Evolutionary conservation across 306 rosid species (phyloP).

Genomic region (Prosopis cineraria): DNA sequence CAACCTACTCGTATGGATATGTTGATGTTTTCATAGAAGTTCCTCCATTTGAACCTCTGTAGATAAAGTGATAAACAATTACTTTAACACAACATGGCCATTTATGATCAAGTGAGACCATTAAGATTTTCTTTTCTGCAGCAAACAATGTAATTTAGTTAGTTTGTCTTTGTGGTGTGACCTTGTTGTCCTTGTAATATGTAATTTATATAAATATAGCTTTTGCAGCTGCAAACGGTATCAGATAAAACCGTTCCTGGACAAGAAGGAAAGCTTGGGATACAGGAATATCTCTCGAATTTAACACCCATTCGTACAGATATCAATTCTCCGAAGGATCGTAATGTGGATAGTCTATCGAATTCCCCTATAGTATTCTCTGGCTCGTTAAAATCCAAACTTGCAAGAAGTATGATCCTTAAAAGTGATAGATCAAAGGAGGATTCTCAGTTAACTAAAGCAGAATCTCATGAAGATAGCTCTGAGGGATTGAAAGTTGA

Average conservation of each 20-base stretch:
- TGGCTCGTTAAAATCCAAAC: slow-evolving; percentile 52
- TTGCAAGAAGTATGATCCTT: slow-evolving; percentile 43
- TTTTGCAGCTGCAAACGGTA: slow-evolving; percentile 63
- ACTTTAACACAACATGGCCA: not conserved
- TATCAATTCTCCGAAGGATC: slow-evolving; percentile 43
- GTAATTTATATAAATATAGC: slow-evolving; percentile 12
- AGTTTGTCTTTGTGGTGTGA: not conserved
- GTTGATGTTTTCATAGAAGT: not conserved
- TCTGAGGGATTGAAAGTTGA: slow-evolving; percentile 47
- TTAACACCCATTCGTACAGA: slow-evolving; percentile 48
- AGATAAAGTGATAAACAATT: too few relatives aligned
- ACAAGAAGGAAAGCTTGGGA: slow-evolving; percentile 52
- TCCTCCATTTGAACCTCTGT: not conserved
- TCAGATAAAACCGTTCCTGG: slow-evolving; percentile 53
- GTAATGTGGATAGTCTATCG: slow-evolving; percentile 48
- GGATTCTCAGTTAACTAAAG: slow-evolving; percentile 32
- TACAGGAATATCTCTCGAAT: slow-evolving; percentile 44
- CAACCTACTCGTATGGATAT: not conserved
- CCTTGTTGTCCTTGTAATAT: not conserved
- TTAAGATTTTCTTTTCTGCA: slow-evolving; percentile 5
- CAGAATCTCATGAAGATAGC: slow-evolving; percentile 44
- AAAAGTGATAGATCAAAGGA: slow-evolving; percentile 39
- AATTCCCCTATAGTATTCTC: slow-evolving; percentile 68
- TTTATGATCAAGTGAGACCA: not conserved
- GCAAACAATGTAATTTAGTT: not conserved